These are phyloP conservation scores for Chlamydomonas asymmetrica DNA, from an alignment of 139 green algal genomes.

Conservation along the genomic window DNA sequence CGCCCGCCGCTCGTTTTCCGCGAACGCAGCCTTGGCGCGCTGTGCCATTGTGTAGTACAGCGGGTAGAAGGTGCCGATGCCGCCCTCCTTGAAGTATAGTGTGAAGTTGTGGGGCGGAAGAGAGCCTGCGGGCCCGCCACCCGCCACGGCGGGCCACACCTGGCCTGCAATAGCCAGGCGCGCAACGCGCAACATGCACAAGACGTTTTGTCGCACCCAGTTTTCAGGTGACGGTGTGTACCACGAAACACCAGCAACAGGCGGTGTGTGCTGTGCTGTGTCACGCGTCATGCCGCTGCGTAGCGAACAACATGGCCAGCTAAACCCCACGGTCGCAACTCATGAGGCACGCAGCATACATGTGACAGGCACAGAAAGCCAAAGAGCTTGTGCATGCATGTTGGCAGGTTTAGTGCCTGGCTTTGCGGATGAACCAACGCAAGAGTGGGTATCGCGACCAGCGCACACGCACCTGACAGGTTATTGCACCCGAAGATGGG, in stretches of 20 bases:
- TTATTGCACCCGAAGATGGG: conserved; percentile 97
- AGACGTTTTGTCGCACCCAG: no score
- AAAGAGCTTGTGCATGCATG: no score
- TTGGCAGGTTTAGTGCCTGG: no score
- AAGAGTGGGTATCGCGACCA: no score
- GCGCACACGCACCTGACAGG: conserved; percentile 81
- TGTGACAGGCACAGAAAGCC: no score
- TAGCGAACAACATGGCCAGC: no score
- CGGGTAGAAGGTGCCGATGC: conserved; percentile 86
- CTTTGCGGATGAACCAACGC: no score
- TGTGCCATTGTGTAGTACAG: conserved; percentile 76
- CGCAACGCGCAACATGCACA: no score
- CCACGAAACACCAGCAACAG: not conserved
- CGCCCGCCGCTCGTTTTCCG: not conserved
- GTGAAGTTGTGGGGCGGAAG: conserved; percentile 79
- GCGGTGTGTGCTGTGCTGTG: not conserved
- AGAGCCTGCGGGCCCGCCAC: conserved; percentile 59
- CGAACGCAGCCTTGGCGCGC: conserved; percentile 33
- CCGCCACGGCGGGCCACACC: conserved; percentile 59
- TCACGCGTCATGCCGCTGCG: no score
- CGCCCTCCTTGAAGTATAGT: conserved; percentile 84
- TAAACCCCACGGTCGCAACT: no score
- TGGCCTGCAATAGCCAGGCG: conserved; percentile 56
- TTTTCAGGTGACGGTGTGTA: no score
- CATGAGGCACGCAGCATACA: no score